phyloP scores from a whole-genome alignment of 768 basidiomycete species.

The Leucocoprinus leucothites region DNA sequence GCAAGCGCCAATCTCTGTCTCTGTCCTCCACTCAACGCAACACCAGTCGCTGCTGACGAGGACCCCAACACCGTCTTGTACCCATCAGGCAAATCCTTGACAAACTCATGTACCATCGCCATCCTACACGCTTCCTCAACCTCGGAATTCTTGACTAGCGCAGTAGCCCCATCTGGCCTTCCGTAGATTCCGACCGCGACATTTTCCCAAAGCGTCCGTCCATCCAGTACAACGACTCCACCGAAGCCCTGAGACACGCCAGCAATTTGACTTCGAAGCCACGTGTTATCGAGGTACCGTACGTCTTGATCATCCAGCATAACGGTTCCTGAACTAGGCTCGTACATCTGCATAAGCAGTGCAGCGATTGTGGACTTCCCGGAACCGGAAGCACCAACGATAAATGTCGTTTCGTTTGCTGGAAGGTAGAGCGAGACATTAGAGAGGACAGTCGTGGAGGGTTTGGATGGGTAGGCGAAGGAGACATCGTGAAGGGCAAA shows the following conservation, averaged over 20 bases:
- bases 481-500: slow-evolving; percentile 68
- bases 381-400: slow-evolving; percentile 88
- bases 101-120: slow-evolving; percentile 86
- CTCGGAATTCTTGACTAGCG: slow-evolving; percentile 58
- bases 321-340: slow-evolving; percentile 57
- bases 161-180: slow-evolving; percentile 39
- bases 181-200: slow-evolving; percentile 60
- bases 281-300: slow-evolving; percentile 67
- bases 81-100: slow-evolving; percentile 77
- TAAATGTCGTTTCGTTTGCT: slow-evolving; percentile 81
- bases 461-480: slow-evolving; percentile 83
- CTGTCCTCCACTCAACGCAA: slow-evolving; percentile 87
- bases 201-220: slow-evolving; percentile 80
- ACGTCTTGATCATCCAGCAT: slow-evolving; percentile 81
- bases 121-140: slow-evolving; percentile 81
- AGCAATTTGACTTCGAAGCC: slow-evolving; percentile 67
- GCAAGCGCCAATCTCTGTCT: slow-evolving; percentile 89
- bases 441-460: slow-evolving; percentile 63
- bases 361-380: slow-evolving; percentile 91
- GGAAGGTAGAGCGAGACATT: slow-evolving; percentile 65
- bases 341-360: slow-evolving; percentile 79
- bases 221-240: slow-evolving; percentile 59
- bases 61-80: slow-evolving; percentile 75
- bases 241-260: slow-evolving; percentile 76
- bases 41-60: slow-evolving; percentile 36